These are phyloP conservation scores for Eimeria mitis DNA, from an alignment of 169 alveolate genomes.

Conservation along the genomic window DNA sequence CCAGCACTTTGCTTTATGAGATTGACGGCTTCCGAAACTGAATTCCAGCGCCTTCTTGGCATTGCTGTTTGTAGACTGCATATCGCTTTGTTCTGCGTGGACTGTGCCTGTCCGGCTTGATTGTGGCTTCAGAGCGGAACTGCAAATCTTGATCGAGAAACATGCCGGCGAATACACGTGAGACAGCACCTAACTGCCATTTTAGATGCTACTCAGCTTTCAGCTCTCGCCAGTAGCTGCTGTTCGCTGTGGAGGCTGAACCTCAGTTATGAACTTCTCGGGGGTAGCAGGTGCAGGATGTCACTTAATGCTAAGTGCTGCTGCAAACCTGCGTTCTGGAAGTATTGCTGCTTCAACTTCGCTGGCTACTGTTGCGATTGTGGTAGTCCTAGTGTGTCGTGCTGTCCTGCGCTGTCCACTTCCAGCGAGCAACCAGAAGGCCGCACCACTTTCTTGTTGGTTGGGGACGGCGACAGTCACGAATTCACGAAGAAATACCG, in stretches of 20 bases:
- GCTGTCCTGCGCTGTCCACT: neutral
- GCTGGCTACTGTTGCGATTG: neutral
- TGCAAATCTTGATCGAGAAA: conserved; percentile 54
- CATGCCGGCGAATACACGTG: conserved; percentile 73
- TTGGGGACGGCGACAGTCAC: conserved; percentile 57
- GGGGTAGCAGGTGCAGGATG: neutral
- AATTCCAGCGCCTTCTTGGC: neutral
- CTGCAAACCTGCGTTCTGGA: neutral
- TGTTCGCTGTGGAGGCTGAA: neutral
- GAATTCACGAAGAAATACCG: conserved; percentile 61
- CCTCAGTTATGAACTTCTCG: neutral
- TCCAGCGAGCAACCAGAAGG: conserved; percentile 64
- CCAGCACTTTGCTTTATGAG: neutral
- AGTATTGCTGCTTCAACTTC: neutral
- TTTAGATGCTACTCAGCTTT: neutral
- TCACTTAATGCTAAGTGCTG: neutral
- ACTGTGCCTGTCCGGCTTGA: neutral
- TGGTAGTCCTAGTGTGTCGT: neutral
- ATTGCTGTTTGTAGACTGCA: too few relatives aligned
- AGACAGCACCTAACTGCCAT: neutral
- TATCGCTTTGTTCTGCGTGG: neutral
- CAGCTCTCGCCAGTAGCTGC: neutral
- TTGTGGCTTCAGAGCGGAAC: conserved; percentile 34
- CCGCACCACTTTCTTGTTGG: conserved; percentile 65
- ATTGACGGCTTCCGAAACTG: neutral